Percentiles rank a stretch among this genome's conserved stretches.
Evolutionary conservation across 176 grass and related monocot genomes (phyloP).

Genomic region (Sorghum bicolor): DNA sequence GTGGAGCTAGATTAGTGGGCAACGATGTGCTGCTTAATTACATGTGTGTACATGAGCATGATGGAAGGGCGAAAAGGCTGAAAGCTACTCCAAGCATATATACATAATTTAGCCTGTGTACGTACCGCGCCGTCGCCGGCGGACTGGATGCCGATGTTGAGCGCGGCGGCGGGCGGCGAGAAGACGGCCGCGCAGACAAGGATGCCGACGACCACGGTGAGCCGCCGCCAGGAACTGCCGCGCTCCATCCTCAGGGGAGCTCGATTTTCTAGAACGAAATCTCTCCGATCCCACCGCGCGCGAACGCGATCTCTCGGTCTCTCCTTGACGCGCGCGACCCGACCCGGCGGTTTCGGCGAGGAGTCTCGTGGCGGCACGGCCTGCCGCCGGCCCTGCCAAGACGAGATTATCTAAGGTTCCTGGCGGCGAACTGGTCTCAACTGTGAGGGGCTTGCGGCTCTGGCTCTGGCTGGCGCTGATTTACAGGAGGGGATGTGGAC

Average conservation of each 20-base stretch:
- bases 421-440: not conserved
- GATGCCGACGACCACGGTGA: not conserved
- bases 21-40: too few relatives aligned
- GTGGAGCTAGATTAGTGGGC: not conserved
- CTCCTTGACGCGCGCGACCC: not conserved
- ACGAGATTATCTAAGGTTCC: constrained; percentile 6
- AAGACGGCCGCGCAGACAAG: constrained; percentile 1
- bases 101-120: not conserved
- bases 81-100: not conserved
- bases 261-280: not conserved
- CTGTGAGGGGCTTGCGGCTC: not conserved
- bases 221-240: not conserved
- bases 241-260: not conserved
- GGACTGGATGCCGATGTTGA: constrained; percentile 70
- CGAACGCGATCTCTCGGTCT: not conserved
- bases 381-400: not conserved
- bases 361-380: not conserved
- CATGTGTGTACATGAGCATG: not conserved
- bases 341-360: not conserved
- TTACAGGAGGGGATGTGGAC: not conserved
- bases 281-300: not conserved
- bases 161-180: constrained; percentile 45
- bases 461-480: not conserved
- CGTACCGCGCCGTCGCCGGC: constrained; percentile 48
- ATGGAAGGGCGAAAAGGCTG: too few relatives aligned